Conservation (phyloP, 1,284 basidiomycete genomes). For the Porodaedalea pini region DNA sequence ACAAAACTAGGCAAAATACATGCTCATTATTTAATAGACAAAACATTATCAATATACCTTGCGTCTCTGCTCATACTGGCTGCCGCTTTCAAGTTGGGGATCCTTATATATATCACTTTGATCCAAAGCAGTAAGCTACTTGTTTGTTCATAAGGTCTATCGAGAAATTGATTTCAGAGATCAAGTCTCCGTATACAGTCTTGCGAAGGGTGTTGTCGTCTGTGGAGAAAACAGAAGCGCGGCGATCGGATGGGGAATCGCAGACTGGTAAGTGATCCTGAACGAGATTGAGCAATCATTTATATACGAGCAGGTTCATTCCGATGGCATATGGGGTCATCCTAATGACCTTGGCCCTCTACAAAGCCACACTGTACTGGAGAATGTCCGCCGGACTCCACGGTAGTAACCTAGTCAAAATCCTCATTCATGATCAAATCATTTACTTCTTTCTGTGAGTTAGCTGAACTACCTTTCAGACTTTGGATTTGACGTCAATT, state of each 20-base stretch:
- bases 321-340: background rate
- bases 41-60: background rate
- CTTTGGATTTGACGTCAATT: background rate
- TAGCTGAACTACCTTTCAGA: background rate
- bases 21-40: background rate
- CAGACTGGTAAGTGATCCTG: background rate
- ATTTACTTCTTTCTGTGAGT: constrained; percentile 6
- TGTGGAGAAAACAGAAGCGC: background rate
- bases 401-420: background rate
- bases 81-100: background rate
- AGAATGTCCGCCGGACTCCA: background rate
- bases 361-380: background rate
- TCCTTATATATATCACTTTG: background rate
- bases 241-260: background rate
- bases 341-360: background rate
- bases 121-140: background rate
- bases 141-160: background rate
- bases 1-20: no score
- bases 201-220: background rate
- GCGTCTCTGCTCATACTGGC: background rate
- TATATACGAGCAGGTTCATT: background rate
- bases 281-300: background rate
- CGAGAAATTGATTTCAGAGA: background rate
- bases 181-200: background rate
- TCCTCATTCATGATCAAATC: constrained; percentile 4